These are phyloP conservation scores for Colletotrichum eremochloae DNA, from an alignment of 2,329 filamentous ascomycete genomes.

Conservation along the genomic window DNA sequence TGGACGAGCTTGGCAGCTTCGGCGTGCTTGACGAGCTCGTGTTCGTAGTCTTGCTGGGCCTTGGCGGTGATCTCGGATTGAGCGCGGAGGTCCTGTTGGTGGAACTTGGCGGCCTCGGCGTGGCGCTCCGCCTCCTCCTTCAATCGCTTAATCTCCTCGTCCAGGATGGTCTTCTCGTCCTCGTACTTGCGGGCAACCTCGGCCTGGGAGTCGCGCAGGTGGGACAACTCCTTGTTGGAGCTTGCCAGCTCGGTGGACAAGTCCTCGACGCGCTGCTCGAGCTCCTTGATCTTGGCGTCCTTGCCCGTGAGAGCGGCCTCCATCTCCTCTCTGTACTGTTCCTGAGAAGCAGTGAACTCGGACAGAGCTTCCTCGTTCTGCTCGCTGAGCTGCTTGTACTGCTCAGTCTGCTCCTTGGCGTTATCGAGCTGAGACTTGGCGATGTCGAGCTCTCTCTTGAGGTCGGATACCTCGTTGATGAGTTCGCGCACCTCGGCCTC, in stretches of 20 bases:
- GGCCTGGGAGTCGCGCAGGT: slow-evolving; percentile 82
- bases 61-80: slow-evolving; percentile 94
- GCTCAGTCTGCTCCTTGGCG: slow-evolving; percentile 83
- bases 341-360: slow-evolving; percentile 82
- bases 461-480: slow-evolving; percentile 83
- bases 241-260: slow-evolving; percentile 84
- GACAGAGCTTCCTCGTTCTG: slow-evolving; percentile 88
- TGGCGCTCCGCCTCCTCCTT: slow-evolving; percentile 88
- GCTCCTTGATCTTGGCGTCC: slow-evolving; percentile 82
- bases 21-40: slow-evolving; percentile 93
- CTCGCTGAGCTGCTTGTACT: slow-evolving; percentile 91
- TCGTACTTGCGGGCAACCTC: slow-evolving; percentile 79
- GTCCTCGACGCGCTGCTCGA: slow-evolving; percentile 87
- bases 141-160: slow-evolving; percentile 83
- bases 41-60: slow-evolving; percentile 95
- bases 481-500: slow-evolving; percentile 82
- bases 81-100: slow-evolving; percentile 91
- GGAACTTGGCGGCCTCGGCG: slow-evolving; percentile 82
- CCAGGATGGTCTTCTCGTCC: slow-evolving; percentile 84
- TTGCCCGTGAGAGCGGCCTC: slow-evolving; percentile 82
- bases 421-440: slow-evolving; percentile 84
- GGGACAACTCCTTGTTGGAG: slow-evolving; percentile 85
- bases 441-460: slow-evolving; percentile 89
- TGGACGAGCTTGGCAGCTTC: slow-evolving; percentile 92
- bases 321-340: slow-evolving; percentile 90